Evolutionary conservation across 176 grass and related monocot genomes (phyloP), one percentile per base, ranked within the genome.

Genomic region (Saccharum spontaneum): DNA sequence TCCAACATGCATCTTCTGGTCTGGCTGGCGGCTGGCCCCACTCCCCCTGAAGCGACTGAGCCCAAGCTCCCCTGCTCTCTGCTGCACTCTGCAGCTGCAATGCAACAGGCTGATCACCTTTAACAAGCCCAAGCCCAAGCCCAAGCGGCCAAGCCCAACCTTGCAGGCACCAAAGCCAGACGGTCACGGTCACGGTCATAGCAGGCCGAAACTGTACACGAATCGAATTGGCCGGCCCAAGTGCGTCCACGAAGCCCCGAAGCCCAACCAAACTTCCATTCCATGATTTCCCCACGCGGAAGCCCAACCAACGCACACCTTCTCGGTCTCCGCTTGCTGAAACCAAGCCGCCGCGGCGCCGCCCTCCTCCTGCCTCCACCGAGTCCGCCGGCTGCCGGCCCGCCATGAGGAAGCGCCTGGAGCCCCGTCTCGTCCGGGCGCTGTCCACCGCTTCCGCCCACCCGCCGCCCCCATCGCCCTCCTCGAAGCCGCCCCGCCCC

Each of bases 371-470:
- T 36, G 40, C 77, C 22, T 8, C 60, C 45, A 1, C 60, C 45
- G 67, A n/a, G 50, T 17, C 50, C 1, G 14, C 49, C 49, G 50
- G 16, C 10, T 31, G 28, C 10, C 18, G 30, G 7, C 76, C 69
- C 76, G 71, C 71, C 64, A 89, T 86, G 83, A 69, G 52, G n/a
- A 86, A 50, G 78, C 83, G 37, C 41, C 13, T 41, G 18, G 26
- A 9, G 34, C 6, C 43, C 14, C 72, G 72, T 22, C 71, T 82
- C 65, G 33, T 71, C n/a, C 73, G 76, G 52, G 52, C 69, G 22
- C 52, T 85, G 33, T 66, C 41, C 23, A 76, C 44, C 13, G 33
- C 55, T 36, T 20, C 88, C 61, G 2, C 78, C 2, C 50, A 55
- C 50, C 50, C 2, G 50, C 50, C 50, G 50, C 50, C 3, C 50